These are phyloP conservation scores for Psilocybe cubensis DNA, from an alignment of 768 basidiomycete species.

Conservation along the genomic window DNA sequence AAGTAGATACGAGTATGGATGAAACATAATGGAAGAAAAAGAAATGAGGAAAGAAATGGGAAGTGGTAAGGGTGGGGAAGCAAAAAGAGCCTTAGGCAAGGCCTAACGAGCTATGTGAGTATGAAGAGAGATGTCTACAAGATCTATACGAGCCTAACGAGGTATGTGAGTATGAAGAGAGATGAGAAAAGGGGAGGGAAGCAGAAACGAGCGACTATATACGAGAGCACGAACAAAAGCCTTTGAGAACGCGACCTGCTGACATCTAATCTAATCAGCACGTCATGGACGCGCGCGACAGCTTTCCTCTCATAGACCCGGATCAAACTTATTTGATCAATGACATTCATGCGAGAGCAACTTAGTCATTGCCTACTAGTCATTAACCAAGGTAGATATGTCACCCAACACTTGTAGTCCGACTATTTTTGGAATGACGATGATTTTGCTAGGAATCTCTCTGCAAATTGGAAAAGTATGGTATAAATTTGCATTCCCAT, in stretches of 20 bases:
- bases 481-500: too few relatives aligned
- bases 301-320: too few relatives aligned
- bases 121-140: too few relatives aligned
- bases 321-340: not conserved
- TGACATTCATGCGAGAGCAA: too few relatives aligned
- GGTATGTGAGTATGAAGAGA: not conserved
- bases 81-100: not conserved
- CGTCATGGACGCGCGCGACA: not conserved
- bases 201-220: not conserved
- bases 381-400: too few relatives aligned
- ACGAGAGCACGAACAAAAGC: not conserved
- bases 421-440: too few relatives aligned
- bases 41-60: constrained; percentile 13
- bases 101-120: too few relatives aligned
- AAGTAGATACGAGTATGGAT: constrained; percentile 21
- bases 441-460: too few relatives aligned
- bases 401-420: too few relatives aligned
- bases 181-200: not conserved
- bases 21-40: constrained; percentile 30
- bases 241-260: not conserved
- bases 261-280: not conserved
- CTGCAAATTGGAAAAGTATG: too few relatives aligned
- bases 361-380: too few relatives aligned
- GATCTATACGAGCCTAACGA: not conserved
- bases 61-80: too few relatives aligned